Base-by-base conservation (phyloP, 495 filamentous ascomycete genomes). In the Lasiosphaeria miniovina region DNA sequence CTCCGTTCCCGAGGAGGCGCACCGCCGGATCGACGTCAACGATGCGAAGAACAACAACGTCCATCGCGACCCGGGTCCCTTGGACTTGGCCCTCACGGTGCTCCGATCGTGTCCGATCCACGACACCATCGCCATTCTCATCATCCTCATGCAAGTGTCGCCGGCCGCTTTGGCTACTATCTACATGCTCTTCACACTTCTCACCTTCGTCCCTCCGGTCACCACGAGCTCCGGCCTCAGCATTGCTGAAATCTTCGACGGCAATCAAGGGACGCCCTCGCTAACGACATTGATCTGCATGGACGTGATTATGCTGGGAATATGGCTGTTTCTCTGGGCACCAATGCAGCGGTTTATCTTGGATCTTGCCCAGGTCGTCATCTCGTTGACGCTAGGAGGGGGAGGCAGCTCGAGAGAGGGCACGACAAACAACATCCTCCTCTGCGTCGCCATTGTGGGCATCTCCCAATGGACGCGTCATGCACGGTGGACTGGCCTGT, bases 101-200 rank as follows among this genome's bases (percentile, higher is more conserved):
- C 84, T 98, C 62, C 83, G 84, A 62, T 92, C 91, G 33, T 96
- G 91, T 67, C 94, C 94, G 32, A 85, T 96, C 63, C 87, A 90
- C 73, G 94, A 99, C 78, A 96, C 94, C 57, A 90, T 99, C 74
- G 93, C 94, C 68, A 96, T 99, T 70, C 82, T 99, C 71, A 97
- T 99, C 73, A 88, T 99, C 71, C 85, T 99, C 57, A 86, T 99
- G 68, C 94, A 96, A 72, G 85, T 96, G n/a, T 93, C 95, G 33
- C 90, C 93, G 32, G 90, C 91, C 65, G 84, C 96, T 57, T 82
- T 98, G 60, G 92, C 91, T 55, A 78, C 91, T 69, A 90, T 96
- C 70, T 95, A 99, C 69, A 87, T 92, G 68, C 82, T 98, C 61
- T 99, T 96, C 78, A 92, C 95, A 52, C 82, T 90, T 54, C 80